Evolutionary conservation across 1,139 yeast species (phyloP), one percentile per base, ranked within the genome.

Genomic region (Groenewaldozyma auringiensis): DNA sequence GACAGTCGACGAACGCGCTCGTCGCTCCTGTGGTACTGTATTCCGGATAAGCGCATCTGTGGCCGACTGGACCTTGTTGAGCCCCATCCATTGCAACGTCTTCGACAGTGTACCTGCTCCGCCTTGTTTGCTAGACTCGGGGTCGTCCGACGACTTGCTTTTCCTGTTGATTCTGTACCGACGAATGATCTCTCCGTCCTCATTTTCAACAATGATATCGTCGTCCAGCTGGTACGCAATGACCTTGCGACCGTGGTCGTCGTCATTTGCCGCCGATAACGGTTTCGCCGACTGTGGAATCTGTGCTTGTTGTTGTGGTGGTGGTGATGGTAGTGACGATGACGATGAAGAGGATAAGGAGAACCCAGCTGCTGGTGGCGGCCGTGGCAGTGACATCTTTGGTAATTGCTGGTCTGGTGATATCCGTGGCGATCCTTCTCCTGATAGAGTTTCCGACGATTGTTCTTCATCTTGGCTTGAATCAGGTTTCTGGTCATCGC

Each of bases 121-220:
- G 33, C 27, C 18, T 17, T 36, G 20, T 16, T 2, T 42, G 6
- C 37, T 40, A 1, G 49, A 27, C 9, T 35, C 40, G 14, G 42
- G 17, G 3, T 43, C 29, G 16, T 45, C 35, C 2, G 42, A n/a
- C 14, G 47, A 32, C 4, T 25, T 34, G 21, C 18, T 14, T 20
- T 25, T 27, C 16, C 76, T 73, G 55, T 81, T 83, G 46, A 87
- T 81, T 55, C 70, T 76, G 65, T 88, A 92, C 48, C 95, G 74
- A 58, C 95, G 78, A 40, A 92, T 71, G 48, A 92, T 79, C 56
- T 92, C 97, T 53, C 98, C 98, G 33, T 88, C 95, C 41, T 78
- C 87, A 59, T 88, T 85, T 63, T 92, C 98, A 52, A 92, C 82
- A 50, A 88, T 74, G 47, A 92, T 77, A 51, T 81, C 72, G 59